Evolutionary conservation across 164 flowering plant species (phyloP).

Genomic region (Buxus sempervirens): DNA sequence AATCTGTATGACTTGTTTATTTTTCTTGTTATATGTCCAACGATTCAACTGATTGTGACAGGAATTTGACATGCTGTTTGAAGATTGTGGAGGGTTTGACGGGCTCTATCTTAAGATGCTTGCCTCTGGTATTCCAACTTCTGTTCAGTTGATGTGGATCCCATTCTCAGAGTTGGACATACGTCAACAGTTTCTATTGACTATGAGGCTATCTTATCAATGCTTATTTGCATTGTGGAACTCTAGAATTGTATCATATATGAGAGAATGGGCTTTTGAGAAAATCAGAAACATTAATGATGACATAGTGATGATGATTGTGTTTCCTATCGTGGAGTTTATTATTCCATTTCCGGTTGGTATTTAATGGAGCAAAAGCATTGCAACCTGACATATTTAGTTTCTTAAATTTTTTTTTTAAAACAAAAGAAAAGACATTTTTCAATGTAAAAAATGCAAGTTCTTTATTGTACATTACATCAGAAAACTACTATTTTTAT

Average conservation of each 20-base stretch:
- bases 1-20: background rate
- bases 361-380: background rate
- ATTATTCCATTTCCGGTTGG: constrained; percentile 69
- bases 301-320: constrained; percentile 64
- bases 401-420: background rate
- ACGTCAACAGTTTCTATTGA: constrained; percentile 58
- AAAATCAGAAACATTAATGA: constrained; percentile 50
- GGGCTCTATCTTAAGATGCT: constrained; percentile 79
- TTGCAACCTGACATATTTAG: background rate
- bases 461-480: background rate
- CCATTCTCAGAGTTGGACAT: constrained; percentile 84
- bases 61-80: constrained; percentile 79
- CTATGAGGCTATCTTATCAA: constrained; percentile 38
- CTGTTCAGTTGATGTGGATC: constrained; percentile 86
- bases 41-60: constrained; percentile 25
- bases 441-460: background rate
- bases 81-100: constrained; percentile 90
- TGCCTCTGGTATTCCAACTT: constrained; percentile 73
- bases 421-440: background rate
- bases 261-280: constrained; percentile 36
- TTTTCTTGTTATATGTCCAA: constrained; percentile 5
- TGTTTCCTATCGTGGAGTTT: constrained; percentile 63
- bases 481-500: background rate
- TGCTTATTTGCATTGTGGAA: constrained; percentile 59
- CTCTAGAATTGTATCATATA: constrained; percentile 33